Conservation (phyloP, 129 eudicot species). For the Saussurea involucrata region DNA sequence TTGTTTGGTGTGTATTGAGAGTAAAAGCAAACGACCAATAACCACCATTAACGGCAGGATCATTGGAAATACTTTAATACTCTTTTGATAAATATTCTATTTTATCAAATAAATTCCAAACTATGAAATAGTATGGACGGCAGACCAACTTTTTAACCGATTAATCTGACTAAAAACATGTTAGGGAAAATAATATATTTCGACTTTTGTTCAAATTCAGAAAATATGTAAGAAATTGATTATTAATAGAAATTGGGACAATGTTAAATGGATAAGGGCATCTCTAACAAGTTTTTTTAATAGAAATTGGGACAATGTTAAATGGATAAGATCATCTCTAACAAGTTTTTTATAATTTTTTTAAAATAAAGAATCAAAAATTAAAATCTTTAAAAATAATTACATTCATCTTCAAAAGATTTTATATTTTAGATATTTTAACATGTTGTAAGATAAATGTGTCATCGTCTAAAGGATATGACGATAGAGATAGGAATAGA, state of each 20-base stretch:
- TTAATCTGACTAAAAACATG: neutral
- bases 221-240: neutral
- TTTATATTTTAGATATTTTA: too few species aligned
- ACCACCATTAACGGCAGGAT: conserved; percentile 54
- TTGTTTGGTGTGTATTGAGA: neutral
- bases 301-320: too few species aligned
- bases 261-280: too few species aligned
- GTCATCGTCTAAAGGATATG: too few species aligned
- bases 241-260: neutral
- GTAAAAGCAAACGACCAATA: conserved; percentile 42
- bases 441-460: too few species aligned
- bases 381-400: too few species aligned
- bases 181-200: neutral
- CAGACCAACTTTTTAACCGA: conserved; percentile 7
- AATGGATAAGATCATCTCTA: too few species aligned
- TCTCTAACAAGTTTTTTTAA: too few species aligned
- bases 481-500: too few species aligned
- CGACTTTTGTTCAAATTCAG: neutral
- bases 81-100: neutral
- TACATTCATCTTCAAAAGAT: too few species aligned
- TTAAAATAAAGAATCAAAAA: too few species aligned
- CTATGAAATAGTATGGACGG: neutral
- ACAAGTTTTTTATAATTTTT: too few species aligned
- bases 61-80: conserved; percentile 19
- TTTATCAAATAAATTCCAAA: neutral